Evolutionary conservation across 2,329 filamentous ascomycete genomes (phyloP), one percentile per base, ranked within the genome.

Genomic region (Mariannaea sp.): DNA sequence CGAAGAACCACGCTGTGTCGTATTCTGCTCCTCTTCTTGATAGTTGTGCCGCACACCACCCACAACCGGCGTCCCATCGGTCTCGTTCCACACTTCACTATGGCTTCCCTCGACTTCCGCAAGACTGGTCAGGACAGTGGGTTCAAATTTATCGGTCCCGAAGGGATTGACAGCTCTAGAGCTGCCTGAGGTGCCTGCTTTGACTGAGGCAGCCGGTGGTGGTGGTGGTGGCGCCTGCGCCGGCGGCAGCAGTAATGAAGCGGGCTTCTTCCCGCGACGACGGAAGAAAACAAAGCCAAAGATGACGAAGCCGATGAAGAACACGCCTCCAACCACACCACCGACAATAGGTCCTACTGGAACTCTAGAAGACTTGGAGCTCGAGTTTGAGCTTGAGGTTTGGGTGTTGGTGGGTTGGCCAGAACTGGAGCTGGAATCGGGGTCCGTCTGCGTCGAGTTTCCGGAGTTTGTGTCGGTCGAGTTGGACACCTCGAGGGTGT

Each of bases 281-380:
- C 32, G 55, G 26, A 61, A 56, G 30, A 54, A 53, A 7, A 50
- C 53, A 7, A 59, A 49, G 2, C 51, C 60, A 3, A 61, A 40
- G 1, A 52, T 49, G 9, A 63, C n/a, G 8, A 63, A 30, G 0
- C 44, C 60, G 4, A 64, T 48, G 16, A 63, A 46, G 0, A 55
- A 52, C 22, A 61, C 12, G 3, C 61, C 60, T 0, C 61, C 61
- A 0, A 59, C 60, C 2, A 58, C 55, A 4, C 60, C 60, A 5
- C 61, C 61, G 1, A 54, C 60, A 6, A 64, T 60, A 7, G 56
- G 51, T 1, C 53, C 58, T 7, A 32, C 29, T 14, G 61, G 56
- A 14, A 24, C 22, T 5, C 22, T 8, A 5, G 22, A 24, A 24
- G 22, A n/a, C n/a, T n/a, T n/a, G n/a, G 20, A 24, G 27, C 16